Evolutionary conservation across 1,139 yeast species (phyloP), one percentile per base, ranked within the genome.

Genomic region (Suhomyces anneliseae): DNA sequence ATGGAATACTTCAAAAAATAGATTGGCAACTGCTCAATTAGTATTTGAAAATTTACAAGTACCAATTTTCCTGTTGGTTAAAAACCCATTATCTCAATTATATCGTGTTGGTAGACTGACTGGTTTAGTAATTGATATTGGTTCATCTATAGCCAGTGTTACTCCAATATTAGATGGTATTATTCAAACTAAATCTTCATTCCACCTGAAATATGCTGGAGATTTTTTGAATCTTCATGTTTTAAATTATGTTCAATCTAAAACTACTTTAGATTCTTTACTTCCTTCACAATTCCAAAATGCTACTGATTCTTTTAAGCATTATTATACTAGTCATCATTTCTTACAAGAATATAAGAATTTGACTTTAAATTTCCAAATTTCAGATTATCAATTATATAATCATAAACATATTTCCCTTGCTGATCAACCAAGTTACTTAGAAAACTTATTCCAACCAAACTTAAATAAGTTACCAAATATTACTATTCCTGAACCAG

Each of bases 91-190:
- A 49, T 84, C 88, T 31, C 83, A 85, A 45, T 78, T 87, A 15
- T 83, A 84, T 59, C 83, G 88, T 33, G 74, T 83, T 56, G 90
- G 90, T 4, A 81, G 81, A 57, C 74, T 84, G 19, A 81, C 84
- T 10, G 87, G 89, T 6, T 69, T 87, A 49, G 86, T 86, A 19
- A 76, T 87, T 34, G 92, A 87, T 58, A 64, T 87, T 39, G 93
- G 92, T 3, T 74, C 85, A 2, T 70, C 82, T 24, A 76, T 78
- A 3, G 74, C 83, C 26, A 75, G 81, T 40, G 83, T 86, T 7
- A 85, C 90, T 0, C 92, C 93, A 11, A 76, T 87, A 32, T 70
- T 82, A 52, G 90, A 86, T 58, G 95, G 93, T 27, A 78, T 79
- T 14, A 78, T 86, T 46, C 78, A 85, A 47, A 70, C 74, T 51